Evolutionary conservation across 345 rosid genomes (phyloP).

Genomic region (Kernera saxatilis): DNA sequence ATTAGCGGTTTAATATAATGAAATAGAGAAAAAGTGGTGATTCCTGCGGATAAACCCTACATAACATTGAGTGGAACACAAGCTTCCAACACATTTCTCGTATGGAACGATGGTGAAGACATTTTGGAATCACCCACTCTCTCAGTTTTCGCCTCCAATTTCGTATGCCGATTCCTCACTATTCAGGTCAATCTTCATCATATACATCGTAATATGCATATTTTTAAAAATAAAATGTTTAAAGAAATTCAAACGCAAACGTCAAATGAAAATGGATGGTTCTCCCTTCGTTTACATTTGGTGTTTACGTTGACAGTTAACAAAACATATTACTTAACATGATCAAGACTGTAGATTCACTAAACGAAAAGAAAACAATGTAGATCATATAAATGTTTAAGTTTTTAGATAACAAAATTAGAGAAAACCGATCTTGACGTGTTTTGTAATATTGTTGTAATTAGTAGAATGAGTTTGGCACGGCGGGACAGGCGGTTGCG

Average conservation of each 20-base stretch:
- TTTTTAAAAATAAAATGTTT: no score
- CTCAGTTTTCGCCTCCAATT: constrained; percentile 54
- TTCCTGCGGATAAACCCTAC: constrained; percentile 66
- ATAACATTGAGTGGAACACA: constrained; percentile 65
- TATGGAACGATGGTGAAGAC: constrained; percentile 46
- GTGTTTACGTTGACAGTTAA: no score
- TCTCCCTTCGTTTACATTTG: no score
- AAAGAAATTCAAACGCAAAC: no score
- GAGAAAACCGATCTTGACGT: not conserved
- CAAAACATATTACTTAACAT: no score
- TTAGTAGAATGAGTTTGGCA: constrained; percentile 59
- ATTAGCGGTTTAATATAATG: not conserved
- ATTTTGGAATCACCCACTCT: constrained; percentile 50
- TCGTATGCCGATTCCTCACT: constrained; percentile 56
- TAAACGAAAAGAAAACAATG: no score
- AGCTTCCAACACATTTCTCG: constrained; percentile 40
- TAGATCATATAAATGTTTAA: no score
- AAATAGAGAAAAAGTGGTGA: constrained; percentile 50
- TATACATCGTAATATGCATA: not conserved
- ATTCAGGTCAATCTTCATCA: constrained; percentile 41
- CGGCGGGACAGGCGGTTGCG: constrained; percentile 50
- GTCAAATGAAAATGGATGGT: no score
- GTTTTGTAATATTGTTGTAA: not conserved
- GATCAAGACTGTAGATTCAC: no score
- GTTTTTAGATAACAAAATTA: no score